phyloP scores from a whole-genome alignment of 208 protist genomes.

The Trypanosoma lewisi region DNA sequence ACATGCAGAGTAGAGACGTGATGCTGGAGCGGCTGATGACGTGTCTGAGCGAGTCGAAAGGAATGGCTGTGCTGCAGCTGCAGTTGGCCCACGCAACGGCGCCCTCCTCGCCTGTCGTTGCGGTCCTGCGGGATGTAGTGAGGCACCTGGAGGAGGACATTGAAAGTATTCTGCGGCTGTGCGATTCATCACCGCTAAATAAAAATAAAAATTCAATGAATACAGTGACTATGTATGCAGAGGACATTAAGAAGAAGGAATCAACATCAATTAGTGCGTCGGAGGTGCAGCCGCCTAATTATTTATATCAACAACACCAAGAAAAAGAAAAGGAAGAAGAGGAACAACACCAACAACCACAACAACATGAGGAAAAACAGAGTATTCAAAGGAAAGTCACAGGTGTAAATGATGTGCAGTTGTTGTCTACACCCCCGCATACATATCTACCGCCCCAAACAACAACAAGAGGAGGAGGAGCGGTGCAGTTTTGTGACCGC shows the following conservation, averaged over 20 bases:
- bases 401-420: background rate
- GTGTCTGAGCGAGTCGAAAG: slow-evolving; percentile 20
- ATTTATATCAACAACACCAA: slow-evolving; percentile 2
- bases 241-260: background rate
- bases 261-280: background rate
- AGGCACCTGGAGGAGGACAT: slow-evolving; percentile 14
- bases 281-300: background rate
- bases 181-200: slow-evolving; percentile 5
- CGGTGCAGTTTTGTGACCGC: background rate
- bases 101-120: background rate
- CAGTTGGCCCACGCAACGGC: background rate
- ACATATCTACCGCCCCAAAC: too few species aligned
- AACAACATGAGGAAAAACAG: slow-evolving; percentile 4
- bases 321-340: too few species aligned
- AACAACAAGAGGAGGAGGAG: background rate
- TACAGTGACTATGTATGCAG: background rate
- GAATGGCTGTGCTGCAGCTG: slow-evolving; percentile 9
- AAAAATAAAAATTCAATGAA: background rate
- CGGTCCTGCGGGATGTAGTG: slow-evolving; percentile 6
- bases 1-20: background rate
- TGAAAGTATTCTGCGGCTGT: background rate
- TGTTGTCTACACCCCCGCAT: slow-evolving; percentile 1
- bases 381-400: too few species aligned
- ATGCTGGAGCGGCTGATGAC: slow-evolving; percentile 10
- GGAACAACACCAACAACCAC: slow-evolving; percentile 8